A percentile compares a stretch with the other conserved stretches of the same genome.
These are phyloP conservation scores for Carallia brachiata DNA, from an alignment of 345 rosid genomes.

Conservation along the genomic window DNA sequence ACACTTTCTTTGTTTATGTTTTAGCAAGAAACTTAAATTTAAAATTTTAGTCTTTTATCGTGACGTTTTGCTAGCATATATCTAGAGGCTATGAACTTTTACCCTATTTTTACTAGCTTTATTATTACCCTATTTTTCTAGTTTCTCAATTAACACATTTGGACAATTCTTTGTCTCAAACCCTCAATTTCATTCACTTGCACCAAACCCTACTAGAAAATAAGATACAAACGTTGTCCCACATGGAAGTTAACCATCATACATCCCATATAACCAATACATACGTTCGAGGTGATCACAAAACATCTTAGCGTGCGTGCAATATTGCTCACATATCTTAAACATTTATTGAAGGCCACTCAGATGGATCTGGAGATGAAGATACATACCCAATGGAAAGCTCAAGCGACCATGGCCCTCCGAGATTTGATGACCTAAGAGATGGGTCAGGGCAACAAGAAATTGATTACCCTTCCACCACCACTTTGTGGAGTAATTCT, in stretches of 20 bases:
- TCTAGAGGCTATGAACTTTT: no score
- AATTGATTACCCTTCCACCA: conserved; percentile 37
- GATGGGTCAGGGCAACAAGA: conserved; percentile 48
- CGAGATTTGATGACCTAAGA: conserved; percentile 34
- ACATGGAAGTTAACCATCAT: no score
- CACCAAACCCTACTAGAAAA: conserved; percentile 9
- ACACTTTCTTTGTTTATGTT: no score
- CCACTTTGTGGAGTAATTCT: conserved; percentile 67
- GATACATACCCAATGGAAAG: conserved; percentile 49
- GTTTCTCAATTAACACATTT: background rate
- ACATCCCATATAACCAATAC: no score
- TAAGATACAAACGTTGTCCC: background rate
- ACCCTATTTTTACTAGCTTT: no score
- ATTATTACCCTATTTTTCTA: background rate
- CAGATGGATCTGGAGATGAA: conserved; percentile 83
- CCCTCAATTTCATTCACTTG: background rate
- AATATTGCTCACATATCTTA: background rate
- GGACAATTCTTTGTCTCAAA: conserved; percentile 3
- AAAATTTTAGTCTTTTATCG: background rate
- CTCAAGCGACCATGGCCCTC: conserved; percentile 27
- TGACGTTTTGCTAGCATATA: no score
- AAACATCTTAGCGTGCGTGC: background rate
- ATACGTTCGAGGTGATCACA: background rate
- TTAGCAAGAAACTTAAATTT: background rate
- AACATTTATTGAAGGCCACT: conserved; percentile 32